Conservation (phyloP, 106 monocot species). For the Triglochin maritima region DNA sequence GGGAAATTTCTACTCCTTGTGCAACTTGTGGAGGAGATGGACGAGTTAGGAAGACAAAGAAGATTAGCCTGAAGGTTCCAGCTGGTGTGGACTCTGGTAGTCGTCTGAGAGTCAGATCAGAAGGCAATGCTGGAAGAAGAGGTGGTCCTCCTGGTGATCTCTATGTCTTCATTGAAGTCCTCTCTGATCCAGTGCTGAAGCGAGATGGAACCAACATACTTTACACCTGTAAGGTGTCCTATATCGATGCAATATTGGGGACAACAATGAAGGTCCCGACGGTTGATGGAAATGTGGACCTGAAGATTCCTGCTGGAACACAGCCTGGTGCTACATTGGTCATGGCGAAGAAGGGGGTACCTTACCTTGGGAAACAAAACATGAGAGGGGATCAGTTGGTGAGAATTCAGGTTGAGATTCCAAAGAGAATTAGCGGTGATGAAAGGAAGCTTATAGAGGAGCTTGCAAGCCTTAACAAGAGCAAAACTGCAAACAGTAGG, state of each 20-base stretch:
- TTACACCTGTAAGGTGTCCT: slow-evolving; percentile 82
- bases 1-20: slow-evolving; percentile 79
- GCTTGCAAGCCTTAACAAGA: slow-evolving; percentile 58
- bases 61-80: slow-evolving; percentile 84
- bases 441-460: slow-evolving; percentile 92
- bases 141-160: slow-evolving; percentile 87
- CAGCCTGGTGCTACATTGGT: slow-evolving; percentile 86
- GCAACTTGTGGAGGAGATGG: slow-evolving; percentile 76
- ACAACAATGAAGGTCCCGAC: slow-evolving; percentile 80
- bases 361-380: slow-evolving; percentile 65
- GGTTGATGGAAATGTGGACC: slow-evolving; percentile 77
- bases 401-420: slow-evolving; percentile 91
- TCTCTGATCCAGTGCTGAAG: slow-evolving; percentile 75
- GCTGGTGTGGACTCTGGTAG: slow-evolving; percentile 91
- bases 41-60: slow-evolving; percentile 69
- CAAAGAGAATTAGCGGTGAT: slow-evolving; percentile 73
- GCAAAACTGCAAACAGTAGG: slow-evolving; percentile 50
- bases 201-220: slow-evolving; percentile 83
- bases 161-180: slow-evolving; percentile 88
- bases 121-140: slow-evolving; percentile 84
- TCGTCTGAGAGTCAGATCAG: slow-evolving; percentile 75
- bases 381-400: slow-evolving; percentile 82
- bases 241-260: slow-evolving; percentile 78
- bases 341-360: slow-evolving; percentile 94
- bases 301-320: slow-evolving; percentile 83